phyloP scores from a whole-genome alignment of 2,329 filamentous ascomycete genomes.

The Fusarium sp. region DNA sequence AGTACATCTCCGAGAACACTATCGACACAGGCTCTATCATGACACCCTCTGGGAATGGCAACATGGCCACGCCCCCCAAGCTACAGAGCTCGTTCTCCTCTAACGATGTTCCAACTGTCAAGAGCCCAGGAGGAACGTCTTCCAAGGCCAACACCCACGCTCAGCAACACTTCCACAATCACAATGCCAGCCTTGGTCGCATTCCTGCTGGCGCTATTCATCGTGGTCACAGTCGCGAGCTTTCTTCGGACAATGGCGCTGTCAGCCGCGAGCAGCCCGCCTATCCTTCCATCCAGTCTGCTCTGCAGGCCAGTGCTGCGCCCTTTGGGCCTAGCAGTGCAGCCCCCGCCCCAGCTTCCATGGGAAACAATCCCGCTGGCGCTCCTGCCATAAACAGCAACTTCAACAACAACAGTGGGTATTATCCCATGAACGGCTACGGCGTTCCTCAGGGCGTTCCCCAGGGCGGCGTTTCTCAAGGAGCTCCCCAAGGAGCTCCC shows the following conservation, averaged over 20 bases:
- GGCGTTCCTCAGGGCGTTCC: slow-evolving; percentile 46
- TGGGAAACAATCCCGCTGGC: slow-evolving; percentile 45
- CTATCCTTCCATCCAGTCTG: slow-evolving; percentile 74
- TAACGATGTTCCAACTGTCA: slow-evolving; percentile 88
- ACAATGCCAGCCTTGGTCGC: slow-evolving; percentile 85
- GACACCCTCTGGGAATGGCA: slow-evolving; percentile 62
- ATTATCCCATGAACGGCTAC: slow-evolving; percentile 51
- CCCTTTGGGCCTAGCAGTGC: slow-evolving; percentile 76
- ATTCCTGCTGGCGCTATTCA: slow-evolving; percentile 76
- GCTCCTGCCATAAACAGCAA: slow-evolving; percentile 46
- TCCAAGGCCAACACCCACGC: slow-evolving; percentile 69
- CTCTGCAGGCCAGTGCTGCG: slow-evolving; percentile 82
- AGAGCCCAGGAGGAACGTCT: slow-evolving; percentile 69
- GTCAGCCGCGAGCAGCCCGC: slow-evolving; percentile 60
- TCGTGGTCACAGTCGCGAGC: slow-evolving; percentile 79
- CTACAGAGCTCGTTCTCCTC: slow-evolving; percentile 90
- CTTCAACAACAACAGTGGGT: slow-evolving; percentile 49
- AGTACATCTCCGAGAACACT: slow-evolving; percentile 62
- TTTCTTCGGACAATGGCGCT: slow-evolving; percentile 65
- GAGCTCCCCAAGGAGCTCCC: slow-evolving; percentile 17
- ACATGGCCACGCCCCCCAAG: slow-evolving; percentile 75
- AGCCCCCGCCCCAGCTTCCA: slow-evolving; percentile 47
- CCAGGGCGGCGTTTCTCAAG: slow-evolving; percentile 24
- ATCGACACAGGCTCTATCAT: slow-evolving; percentile 56
- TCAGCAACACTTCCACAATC: slow-evolving; percentile 76